A percentile compares a stretch with the other conserved stretches of the same genome.
Conservation (phyloP, 2,329 filamentous ascomycete genomes). For the Penicillium hordei region DNA sequence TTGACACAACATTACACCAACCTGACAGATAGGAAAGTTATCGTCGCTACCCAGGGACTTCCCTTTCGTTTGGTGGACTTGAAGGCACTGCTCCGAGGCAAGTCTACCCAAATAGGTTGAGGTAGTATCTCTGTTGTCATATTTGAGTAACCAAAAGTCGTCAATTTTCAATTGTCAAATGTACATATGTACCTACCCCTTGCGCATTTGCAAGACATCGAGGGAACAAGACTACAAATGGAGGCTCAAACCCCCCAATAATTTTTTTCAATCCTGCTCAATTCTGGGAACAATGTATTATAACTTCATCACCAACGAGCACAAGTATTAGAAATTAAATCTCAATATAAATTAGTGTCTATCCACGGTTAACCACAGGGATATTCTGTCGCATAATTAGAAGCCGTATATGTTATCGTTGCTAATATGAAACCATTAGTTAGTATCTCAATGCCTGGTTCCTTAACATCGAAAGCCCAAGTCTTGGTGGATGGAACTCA, state of each 20-base stretch:
- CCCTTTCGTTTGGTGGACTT: too few species aligned
- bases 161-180: too few species aligned
- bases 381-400: not conserved
- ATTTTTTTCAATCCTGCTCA: not conserved
- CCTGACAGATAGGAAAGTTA: too few species aligned
- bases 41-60: too few species aligned
- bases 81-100: too few species aligned
- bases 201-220: not conserved
- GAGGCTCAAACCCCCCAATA: not conserved
- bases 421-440: not conserved
- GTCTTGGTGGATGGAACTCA: constrained; percentile 31
- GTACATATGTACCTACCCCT: not conserved
- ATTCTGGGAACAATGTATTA: not conserved
- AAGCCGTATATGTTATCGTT: not conserved
- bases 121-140: too few species aligned
- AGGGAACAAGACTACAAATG: not conserved
- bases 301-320: not conserved
- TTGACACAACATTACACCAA: too few species aligned
- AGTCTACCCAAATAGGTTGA: too few species aligned
- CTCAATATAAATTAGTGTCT: not conserved
- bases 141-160: too few species aligned
- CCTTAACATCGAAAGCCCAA: too few species aligned
- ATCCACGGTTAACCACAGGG: not conserved
- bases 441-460: not conserved
- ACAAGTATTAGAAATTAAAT: not conserved